Evolutionary conservation across 139 green algal species (phyloP).

Genomic region (Chlorella ohadii): DNA sequence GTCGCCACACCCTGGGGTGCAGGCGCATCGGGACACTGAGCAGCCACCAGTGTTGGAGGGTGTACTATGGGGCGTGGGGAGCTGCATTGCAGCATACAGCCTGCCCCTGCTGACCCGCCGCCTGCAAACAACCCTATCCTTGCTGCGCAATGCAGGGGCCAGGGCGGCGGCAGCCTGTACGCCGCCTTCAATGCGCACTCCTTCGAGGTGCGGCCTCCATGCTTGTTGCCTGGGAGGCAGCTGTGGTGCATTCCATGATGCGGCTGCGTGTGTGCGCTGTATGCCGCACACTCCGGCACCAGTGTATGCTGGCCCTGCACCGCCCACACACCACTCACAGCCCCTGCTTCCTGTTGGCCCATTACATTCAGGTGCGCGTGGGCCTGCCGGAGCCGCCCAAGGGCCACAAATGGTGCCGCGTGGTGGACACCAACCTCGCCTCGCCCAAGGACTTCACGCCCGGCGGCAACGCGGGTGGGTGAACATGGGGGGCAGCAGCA

Average conservation of each 20-base stretch:
- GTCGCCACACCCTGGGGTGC: no score
- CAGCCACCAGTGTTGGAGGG: no score
- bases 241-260: no score
- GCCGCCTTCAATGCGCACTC: constrained; percentile 94
- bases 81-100: no score
- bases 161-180: constrained; percentile 82
- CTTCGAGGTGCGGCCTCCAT: constrained; percentile 62
- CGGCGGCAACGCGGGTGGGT: constrained; percentile 70
- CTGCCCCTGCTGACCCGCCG: neutral
- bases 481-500: neutral
- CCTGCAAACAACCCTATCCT: neutral
- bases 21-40: no score
- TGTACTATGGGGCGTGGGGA: no score
- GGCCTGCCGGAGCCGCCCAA: constrained; percentile 67
- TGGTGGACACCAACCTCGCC: constrained; percentile 97
- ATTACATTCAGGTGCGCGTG: constrained; percentile 41
- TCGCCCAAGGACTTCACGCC: constrained; percentile 87
- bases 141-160: constrained; percentile 24
- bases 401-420: constrained; percentile 81
- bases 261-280: no score
- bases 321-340: no score
- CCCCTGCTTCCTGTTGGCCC: no score
- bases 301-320: no score
- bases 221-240: neutral
- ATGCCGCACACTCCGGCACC: no score